Percentiles rank a stretch among this genome's conserved stretches.
Conservation (phyloP, 2,329 filamentous ascomycete species). For the Hymenoscyphus repandus region DNA sequence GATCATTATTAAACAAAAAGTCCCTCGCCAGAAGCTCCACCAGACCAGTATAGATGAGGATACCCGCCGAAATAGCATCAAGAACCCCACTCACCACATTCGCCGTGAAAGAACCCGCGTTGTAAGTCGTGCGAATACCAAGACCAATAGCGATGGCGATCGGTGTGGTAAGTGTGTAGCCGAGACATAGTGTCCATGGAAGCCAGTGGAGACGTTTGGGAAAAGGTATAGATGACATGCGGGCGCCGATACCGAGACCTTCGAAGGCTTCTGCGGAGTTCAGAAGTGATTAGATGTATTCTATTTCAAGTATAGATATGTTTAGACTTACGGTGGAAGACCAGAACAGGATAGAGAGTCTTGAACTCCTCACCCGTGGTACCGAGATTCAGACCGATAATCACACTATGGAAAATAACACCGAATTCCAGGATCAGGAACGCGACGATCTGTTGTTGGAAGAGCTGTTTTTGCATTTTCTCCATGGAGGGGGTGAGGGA, state of each 20-base stretch:
- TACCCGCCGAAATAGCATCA: constrained; percentile 43
- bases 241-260: constrained; percentile 56
- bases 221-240: constrained; percentile 53
- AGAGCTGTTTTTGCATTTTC: constrained; percentile 29
- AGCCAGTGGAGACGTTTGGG: constrained; percentile 37
- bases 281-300: background rate
- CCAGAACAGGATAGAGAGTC: constrained; percentile 53
- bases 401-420: constrained; percentile 59
- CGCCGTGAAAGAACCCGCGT: constrained; percentile 37
- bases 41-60: constrained; percentile 44
- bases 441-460: constrained; percentile 40
- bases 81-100: constrained; percentile 41
- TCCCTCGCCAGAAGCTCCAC: constrained; percentile 45
- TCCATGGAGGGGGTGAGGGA: background rate
- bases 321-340: constrained; percentile 45
- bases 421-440: constrained; percentile 39
- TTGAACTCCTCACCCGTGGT: constrained; percentile 52
- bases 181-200: constrained; percentile 43
- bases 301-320: background rate
- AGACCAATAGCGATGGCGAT: constrained; percentile 46
- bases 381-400: constrained; percentile 58
- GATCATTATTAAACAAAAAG: constrained; percentile 43
- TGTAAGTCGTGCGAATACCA: constrained; percentile 39
- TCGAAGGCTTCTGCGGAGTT: constrained; percentile 45
- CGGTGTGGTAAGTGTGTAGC: constrained; percentile 48